Conservation (phyloP, 2,329 filamentous ascomycete genomes). For the Xylariaceae sp. region DNA sequence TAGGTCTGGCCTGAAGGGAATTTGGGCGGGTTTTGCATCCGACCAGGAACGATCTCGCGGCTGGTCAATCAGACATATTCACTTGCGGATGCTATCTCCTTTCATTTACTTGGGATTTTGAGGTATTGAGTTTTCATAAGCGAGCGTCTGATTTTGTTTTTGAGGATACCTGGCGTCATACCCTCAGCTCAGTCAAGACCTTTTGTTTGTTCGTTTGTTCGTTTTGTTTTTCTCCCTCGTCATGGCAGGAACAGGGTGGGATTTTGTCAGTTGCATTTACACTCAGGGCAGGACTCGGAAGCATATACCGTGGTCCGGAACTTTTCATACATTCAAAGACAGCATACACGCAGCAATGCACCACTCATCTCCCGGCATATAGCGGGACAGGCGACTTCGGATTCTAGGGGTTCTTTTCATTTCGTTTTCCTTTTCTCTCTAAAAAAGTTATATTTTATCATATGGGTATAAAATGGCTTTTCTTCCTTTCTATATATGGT, state of each 20-base stretch:
- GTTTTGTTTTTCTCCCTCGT: slow-evolving; percentile 39
- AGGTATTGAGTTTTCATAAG: slow-evolving; percentile 26
- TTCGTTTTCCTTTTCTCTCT: slow-evolving; percentile 18
- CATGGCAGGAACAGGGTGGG: slow-evolving; percentile 52
- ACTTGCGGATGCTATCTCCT: slow-evolving; percentile 19
- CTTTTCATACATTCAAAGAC: slow-evolving; percentile 39
- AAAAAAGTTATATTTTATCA: slow-evolving; percentile 31
- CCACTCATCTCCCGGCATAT: slow-evolving; percentile 41
- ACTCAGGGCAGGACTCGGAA: slow-evolving; percentile 41
- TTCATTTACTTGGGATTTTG: slow-evolving; percentile 29
- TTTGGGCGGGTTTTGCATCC: slow-evolving; percentile 33
- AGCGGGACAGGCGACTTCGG: slow-evolving; percentile 41
- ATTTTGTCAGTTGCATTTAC: slow-evolving; percentile 50
- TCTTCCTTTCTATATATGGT: slow-evolving; percentile 38
- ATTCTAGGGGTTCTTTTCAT: slow-evolving; percentile 10
- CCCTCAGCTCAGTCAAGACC: slow-evolving; percentile 47
- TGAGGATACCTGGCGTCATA: slow-evolving; percentile 31
- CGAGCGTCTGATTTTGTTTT: slow-evolving; percentile 36
- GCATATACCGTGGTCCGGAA: slow-evolving; percentile 41
- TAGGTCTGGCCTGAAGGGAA: slow-evolving; percentile 14
- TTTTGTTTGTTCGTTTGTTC: slow-evolving; percentile 22
- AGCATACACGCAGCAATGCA: slow-evolving; percentile 63
- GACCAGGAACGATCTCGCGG: slow-evolving; percentile 29
- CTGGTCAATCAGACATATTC: slow-evolving; percentile 25
- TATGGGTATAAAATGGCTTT: slow-evolving; percentile 34